Conservation (phyloP, 2,329 filamentous ascomycete genomes). For the Salinomyces thailandicus region DNA sequence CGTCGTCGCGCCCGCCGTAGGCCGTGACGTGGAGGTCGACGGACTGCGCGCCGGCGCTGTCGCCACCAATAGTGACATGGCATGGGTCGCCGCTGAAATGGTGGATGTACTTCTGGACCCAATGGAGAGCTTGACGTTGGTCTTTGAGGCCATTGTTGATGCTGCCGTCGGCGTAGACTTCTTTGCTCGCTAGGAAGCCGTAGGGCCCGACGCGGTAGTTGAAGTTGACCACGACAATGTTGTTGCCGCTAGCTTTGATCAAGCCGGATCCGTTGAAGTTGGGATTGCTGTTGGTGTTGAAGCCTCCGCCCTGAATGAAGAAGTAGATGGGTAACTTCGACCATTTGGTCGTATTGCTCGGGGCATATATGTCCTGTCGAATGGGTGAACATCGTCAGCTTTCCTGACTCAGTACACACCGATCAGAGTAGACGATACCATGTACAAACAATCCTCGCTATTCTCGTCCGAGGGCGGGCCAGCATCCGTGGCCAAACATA, state of each 20-base stretch:
- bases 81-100: constrained; percentile 59
- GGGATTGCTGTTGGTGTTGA: constrained; percentile 36
- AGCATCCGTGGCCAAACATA: constrained; percentile 22
- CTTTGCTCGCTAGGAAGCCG: constrained; percentile 56
- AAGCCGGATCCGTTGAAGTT: constrained; percentile 53
- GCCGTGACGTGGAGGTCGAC: constrained; percentile 54
- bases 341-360: constrained; percentile 39
- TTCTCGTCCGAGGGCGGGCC: constrained; percentile 4
- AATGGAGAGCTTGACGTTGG: constrained; percentile 57
- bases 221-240: constrained; percentile 59
- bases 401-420: no score
- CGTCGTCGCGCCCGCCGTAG: constrained; percentile 37
- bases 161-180: constrained; percentile 40
- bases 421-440: no score
- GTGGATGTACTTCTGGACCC: constrained; percentile 56
- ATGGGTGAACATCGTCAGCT: constrained; percentile 37
- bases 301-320: constrained; percentile 41
- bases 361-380: constrained; percentile 49
- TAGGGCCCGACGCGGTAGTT: constrained; percentile 69
- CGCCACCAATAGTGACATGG: constrained; percentile 59
- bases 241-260: constrained; percentile 46
- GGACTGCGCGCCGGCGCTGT: constrained; percentile 56
- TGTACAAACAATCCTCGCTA: constrained; percentile 57
- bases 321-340: constrained; percentile 55
- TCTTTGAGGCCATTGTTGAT: constrained; percentile 62